phyloP scores from a whole-genome alignment of 768 basidiomycete genomes.

The Ephemerocybe angulata region DNA sequence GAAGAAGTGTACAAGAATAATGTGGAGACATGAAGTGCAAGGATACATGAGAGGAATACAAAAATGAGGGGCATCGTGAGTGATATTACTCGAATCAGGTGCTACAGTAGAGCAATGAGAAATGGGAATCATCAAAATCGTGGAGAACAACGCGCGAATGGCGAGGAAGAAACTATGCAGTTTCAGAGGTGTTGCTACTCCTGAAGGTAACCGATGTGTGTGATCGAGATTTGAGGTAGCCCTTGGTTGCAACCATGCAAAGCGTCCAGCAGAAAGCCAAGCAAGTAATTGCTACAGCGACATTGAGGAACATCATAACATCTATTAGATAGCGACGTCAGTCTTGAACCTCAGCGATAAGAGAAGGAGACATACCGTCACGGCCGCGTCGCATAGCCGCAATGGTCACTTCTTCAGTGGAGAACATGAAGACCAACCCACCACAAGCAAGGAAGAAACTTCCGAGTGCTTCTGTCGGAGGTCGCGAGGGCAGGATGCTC shows the following conservation, averaged over 20 bases:
- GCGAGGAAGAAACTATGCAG: constrained; percentile 15
- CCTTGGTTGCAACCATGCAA: constrained; percentile 73
- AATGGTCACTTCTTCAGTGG: constrained; percentile 83
- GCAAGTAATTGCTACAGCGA: constrained; percentile 83
- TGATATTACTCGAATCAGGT: too few relatives aligned
- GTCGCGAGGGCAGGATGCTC: constrained; percentile 84
- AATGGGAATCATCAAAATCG: too few relatives aligned
- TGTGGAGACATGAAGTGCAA: too few relatives aligned
- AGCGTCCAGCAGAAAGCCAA: constrained; percentile 85
- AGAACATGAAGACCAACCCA: constrained; percentile 86
- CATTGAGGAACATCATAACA: constrained; percentile 86
- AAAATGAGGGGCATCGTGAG: too few relatives aligned
- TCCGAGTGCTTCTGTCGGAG: constrained; percentile 89
- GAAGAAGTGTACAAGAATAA: too few relatives aligned
- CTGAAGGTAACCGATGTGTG: constrained; percentile 29
- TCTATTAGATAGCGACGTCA: constrained; percentile 39
- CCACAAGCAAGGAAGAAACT: constrained; percentile 86
- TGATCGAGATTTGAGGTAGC: constrained; percentile 58
- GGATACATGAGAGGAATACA: too few relatives aligned
- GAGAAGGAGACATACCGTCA: constrained; percentile 55
- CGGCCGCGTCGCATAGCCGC: constrained; percentile 88
- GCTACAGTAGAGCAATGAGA: too few relatives aligned
- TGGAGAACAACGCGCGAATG: constrained; percentile 1
- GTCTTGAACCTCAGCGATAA: background rate
- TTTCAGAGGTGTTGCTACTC: constrained; percentile 13